A percentile compares a stretch with the other conserved stretches of the same genome.
Conservation (phyloP, 73 alveolate species). For the Paramecium tetraurelia region DNA sequence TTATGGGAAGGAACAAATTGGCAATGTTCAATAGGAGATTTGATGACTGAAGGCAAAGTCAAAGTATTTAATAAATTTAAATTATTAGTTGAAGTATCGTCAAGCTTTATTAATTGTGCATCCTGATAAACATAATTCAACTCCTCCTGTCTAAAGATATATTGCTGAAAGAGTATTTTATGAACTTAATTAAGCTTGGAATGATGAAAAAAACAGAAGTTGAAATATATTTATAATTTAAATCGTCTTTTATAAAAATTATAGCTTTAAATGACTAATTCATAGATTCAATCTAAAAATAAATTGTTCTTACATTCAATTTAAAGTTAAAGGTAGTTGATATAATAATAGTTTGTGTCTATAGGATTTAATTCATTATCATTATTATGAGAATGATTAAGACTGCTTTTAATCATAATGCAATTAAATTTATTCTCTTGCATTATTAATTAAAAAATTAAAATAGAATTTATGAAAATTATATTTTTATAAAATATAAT, state of each 20-base stretch:
- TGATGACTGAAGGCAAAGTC: conserved; percentile 14
- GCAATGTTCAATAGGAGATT: conserved; percentile 43
- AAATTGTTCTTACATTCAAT: too few species aligned
- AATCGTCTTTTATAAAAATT: background rate
- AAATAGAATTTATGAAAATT: too few species aligned
- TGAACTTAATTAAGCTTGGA: conserved; percentile 29
- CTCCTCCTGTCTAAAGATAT: conserved; percentile 1
- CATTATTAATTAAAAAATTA: too few species aligned
- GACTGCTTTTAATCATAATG: too few species aligned
- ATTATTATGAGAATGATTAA: too few species aligned
- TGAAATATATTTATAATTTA: background rate
- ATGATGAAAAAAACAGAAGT: background rate
- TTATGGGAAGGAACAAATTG: conserved; percentile 32
- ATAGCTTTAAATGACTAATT: too few species aligned
- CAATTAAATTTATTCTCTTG: too few species aligned
- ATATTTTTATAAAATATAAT: too few species aligned
- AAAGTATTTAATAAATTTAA: background rate
- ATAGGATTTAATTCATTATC: too few species aligned
- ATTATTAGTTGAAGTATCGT: background rate
- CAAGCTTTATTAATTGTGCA: conserved; percentile 13
- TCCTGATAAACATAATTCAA: background rate
- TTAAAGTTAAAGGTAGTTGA: too few species aligned
- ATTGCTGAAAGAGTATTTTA: conserved; percentile 46
- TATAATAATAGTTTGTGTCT: too few species aligned
- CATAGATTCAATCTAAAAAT: too few species aligned